phyloP scores from a whole-genome alignment of 225 moss, liverwort and hornwort species.

The Takakia lepidozioides region DNA sequence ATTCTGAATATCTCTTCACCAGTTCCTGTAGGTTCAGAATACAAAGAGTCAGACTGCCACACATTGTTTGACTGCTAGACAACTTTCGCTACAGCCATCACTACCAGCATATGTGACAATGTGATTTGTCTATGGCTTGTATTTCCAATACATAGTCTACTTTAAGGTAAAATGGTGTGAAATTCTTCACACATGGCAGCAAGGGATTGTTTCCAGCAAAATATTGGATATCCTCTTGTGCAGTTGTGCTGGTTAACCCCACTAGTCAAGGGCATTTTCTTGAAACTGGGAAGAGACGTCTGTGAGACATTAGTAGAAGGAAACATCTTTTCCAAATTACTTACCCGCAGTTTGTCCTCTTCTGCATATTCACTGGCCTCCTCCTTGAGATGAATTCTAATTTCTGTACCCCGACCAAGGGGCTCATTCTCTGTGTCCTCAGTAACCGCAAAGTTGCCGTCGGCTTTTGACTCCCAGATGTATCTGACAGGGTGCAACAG shows the following conservation, averaged over 20 bases:
- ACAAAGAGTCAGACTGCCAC: neutral
- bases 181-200: too few relatives aligned
- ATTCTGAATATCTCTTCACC: slow-evolving; percentile 87
- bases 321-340: slow-evolving; percentile 1
- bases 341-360: slow-evolving; percentile 76
- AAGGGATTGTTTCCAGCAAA: too few relatives aligned
- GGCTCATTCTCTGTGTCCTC: slow-evolving; percentile 98
- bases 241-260: too few relatives aligned
- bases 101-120: too few relatives aligned
- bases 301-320: too few relatives aligned
- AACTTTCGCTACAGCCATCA: too few relatives aligned
- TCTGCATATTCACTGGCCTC: slow-evolving; percentile 88
- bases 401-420: slow-evolving; percentile 92
- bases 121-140: too few relatives aligned
- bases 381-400: slow-evolving; percentile 78
- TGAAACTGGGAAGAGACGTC: neutral
- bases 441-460: slow-evolving; percentile 80
- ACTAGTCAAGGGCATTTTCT: too few relatives aligned
- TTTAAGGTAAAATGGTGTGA: too few relatives aligned
- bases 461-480: slow-evolving; percentile 98
- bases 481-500: slow-evolving; percentile 59
- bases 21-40: slow-evolving; percentile 45
- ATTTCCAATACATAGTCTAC: too few relatives aligned
- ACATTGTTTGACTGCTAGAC: too few relatives aligned
- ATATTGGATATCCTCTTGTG: too few relatives aligned